Evolutionary conservation across 2,329 filamentous ascomycete genomes (phyloP), one percentile per base, ranked within the genome.

Genomic region (Penicillium vulpinum): DNA sequence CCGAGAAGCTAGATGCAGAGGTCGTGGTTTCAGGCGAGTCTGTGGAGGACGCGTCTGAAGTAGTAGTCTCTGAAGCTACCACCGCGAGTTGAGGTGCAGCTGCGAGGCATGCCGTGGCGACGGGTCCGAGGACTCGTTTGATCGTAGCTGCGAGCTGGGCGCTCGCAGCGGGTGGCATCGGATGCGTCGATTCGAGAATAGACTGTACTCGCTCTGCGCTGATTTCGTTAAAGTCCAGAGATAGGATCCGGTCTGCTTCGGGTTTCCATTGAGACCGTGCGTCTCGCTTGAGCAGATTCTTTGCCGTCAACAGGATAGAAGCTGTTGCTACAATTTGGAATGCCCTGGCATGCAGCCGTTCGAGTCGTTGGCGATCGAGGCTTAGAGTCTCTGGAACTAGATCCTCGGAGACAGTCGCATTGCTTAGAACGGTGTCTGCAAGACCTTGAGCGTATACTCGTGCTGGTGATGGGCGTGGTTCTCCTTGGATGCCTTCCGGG

Each of bases 281-380:
- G 67, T 88, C 85, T 8, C 85, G 83, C 65, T 86, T 85, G 31
- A 88, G 80, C 4, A 87, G 74, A 57, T 87, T 88, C 74, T 88
- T 88, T 9, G 85, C 85, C 0, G 84, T 87, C 35, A 88, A 76
- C 3, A 88, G 74, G 51, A 88, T 85, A 6, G 84, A 82, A 28
- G 84, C 84, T 28, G 85, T 83, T 13, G 84, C 83, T 2, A 84
- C 81, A 58, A 87, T 82, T 53, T 83, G 80, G 56, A 86, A 78
- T 1, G 80, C 78, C 40, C 81, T 79, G 51, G 79, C 76, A 50
- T 85, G 81, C 43, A 86, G 76, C 36, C 76, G 75, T 13, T 76
- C 75, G 21, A 88, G 73, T 28, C 85, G 81, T 11, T 77, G 73
- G 33, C 76, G 71, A 62, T 88, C 85, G 5, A 87, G 76, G 28